Evolutionary conservation across 345 rosid genomes (phyloP).

Genomic region (Dipteronia sinensis): DNA sequence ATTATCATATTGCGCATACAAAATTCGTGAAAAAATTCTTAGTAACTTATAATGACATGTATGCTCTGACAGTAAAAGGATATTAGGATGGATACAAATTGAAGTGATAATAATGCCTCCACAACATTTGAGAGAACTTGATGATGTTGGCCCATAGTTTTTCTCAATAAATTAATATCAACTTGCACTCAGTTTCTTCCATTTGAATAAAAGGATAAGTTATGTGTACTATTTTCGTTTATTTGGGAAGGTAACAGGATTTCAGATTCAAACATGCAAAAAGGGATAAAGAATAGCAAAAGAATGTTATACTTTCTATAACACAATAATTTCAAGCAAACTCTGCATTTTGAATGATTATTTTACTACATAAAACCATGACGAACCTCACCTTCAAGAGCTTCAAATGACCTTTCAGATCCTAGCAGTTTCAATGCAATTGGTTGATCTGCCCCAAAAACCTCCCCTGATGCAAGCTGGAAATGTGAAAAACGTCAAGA

Average conservation of each 20-base stretch:
- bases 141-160: neutral
- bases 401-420: constrained; percentile 88
- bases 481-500: constrained; percentile 18
- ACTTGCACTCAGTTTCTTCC: neutral
- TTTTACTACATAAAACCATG: neutral
- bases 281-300: neutral
- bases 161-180: neutral
- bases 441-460: constrained; percentile 91
- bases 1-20: too few species aligned
- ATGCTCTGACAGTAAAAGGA: neutral
- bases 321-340: neutral
- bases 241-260: neutral
- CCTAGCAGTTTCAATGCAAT: constrained; percentile 88
- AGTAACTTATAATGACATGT: neutral
- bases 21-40: neutral
- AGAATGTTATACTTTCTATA: neutral
- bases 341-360: neutral
- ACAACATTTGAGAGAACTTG: neutral
- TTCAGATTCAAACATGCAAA: neutral
- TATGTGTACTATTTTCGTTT: neutral
- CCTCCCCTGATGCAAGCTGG: constrained; percentile 95
- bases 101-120: neutral
- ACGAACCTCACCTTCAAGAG: constrained; percentile 78
- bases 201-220: neutral
- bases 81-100: neutral